Base-by-base conservation (phyloP, 2,329 filamentous ascomycete genomes). In the Malbranchea zuffiana region DNA sequence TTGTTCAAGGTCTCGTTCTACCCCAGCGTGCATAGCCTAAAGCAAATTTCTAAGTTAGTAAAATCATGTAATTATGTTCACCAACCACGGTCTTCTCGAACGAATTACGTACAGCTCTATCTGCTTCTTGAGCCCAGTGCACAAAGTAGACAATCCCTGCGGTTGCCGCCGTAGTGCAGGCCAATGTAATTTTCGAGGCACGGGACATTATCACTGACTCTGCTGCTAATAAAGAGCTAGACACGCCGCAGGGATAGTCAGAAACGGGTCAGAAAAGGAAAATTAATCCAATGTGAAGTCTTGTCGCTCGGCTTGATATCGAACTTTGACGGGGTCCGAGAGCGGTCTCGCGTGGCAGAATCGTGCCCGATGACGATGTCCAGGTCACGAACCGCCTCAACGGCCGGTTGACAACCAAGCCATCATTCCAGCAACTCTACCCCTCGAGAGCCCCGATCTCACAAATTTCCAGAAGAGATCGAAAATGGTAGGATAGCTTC, bases 1-100 rank as follows among this genome's bases (percentile, higher is more conserved):
- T 55, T 92, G 85, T 55, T 96, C 88, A 70, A 95, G 82, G 54
- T 98, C 90, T 46, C 88, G 82, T 46, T 96, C 68, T 27, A 98
- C 90, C 29, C 90, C 90, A 48, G 81, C 75, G 55, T 98, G 90
- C 90, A 98, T 98, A 40, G 84, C 82, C 90, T 63, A 45, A 16
- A 6, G 32, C 41, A 30, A 25, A 35, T 47, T 40, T 42, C 15
- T 44, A 31, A 46, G 40, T 32, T 31, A 36, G 35, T 41, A 13
- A 41, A 27, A 24, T 26, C 6, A 5, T 17, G n/a, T n/a, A n/a
- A n/a, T n/a, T n/a, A n/a, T n/a, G n/a, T n/a, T n/a, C 4, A 16
- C 23, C 16, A 32, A 6, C 29, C n/a, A 6, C 4, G 29, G 13
- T 29, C 23, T 18, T 6, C n/a, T n/a, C n/a, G n/a, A n/a, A n/a